Conservation (phyloP, 2,329 filamentous ascomycete genomes). For the Paracamarosporium sp. region DNA sequence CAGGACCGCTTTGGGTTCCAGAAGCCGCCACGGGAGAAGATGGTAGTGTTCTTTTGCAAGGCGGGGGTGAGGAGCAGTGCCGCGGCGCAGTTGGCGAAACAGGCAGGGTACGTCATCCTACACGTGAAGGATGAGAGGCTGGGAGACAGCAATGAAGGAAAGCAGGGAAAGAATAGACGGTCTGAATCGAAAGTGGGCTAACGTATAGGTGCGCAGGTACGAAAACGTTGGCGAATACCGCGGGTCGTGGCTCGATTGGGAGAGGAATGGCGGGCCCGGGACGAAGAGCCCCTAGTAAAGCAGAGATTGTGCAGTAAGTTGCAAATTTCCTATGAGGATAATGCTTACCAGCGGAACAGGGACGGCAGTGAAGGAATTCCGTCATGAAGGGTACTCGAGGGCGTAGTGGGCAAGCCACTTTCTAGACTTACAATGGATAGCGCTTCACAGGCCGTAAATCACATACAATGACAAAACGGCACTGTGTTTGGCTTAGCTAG, state of each 20-base stretch:
- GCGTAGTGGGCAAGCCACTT: no score
- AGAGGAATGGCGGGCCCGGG: conserved; percentile 68
- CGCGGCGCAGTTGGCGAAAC: conserved; percentile 77
- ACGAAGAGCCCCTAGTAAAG: conserved; percentile 27
- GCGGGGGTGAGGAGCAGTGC: conserved; percentile 82
- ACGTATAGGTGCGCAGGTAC: no score
- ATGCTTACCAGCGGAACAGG: no score
- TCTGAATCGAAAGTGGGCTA: no score
- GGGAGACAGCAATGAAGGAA: not conserved
- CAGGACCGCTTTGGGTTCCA: conserved; percentile 78
- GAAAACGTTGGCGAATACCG: conserved; percentile 72
- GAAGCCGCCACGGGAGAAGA: conserved; percentile 32
- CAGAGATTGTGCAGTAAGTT: conserved; percentile 16
- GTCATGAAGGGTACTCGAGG: no score
- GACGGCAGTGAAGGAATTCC: no score
- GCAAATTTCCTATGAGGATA: no score
- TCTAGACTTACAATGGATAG: no score
- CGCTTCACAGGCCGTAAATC: no score
- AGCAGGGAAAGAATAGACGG: no score
- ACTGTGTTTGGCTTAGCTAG: no score
- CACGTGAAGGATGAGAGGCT: conserved; percentile 41
- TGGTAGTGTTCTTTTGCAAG: conserved; percentile 84
- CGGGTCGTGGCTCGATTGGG: conserved; percentile 86
- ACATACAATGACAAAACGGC: no score
- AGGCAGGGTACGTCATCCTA: conserved; percentile 78